Evolutionary conservation across 2,329 filamentous ascomycete species (phyloP), one percentile per base, ranked within the genome.

Genomic region (Grosmannia serpens): DNA sequence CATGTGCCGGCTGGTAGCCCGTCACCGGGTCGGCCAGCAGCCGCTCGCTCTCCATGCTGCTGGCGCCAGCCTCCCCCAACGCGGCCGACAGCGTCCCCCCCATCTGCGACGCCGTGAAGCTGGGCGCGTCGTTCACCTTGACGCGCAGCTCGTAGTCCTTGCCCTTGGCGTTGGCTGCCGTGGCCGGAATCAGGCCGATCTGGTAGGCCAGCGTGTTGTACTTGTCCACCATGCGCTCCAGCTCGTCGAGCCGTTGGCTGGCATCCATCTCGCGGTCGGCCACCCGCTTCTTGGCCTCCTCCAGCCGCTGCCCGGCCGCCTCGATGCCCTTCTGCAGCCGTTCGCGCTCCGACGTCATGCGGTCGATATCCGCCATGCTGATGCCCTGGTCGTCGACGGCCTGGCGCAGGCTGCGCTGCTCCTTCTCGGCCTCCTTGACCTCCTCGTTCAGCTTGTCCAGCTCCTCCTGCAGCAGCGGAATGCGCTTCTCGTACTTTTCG

Each of bases 361-460:
- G 90, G 79, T 99, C 94, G 69, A 99, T 97, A 80, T 99, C 94
- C 74, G 94, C 88, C 74, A 96, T 95, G 67, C 91, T 95, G 70
- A 99, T 91, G 2, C 94, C 94, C 69, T 95, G 90, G 65, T 87
- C 86, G 71, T 97, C 94, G 31, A 99, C 91, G 33, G 88, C 85
- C 60, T 87, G 85, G 70, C 97, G 92, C 11, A 99, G 79, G 33
- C 81, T 80, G 49, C 83, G 76, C 62, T 90, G 84, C 70, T 99
- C 94, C 20, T 88, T 85, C 63, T 97, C 91, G 0, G 87, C 88
- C 65, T 89, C 87, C 60, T 82, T 80, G 38, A 95, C 75, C 66
- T 96, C 91, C 10, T 79, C 74, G 57, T 86, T 77, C 26, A 90
- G 81, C 69, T 91, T 92, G 56, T 88, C 84, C 33, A 96, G 84